phyloP scores from a whole-genome alignment of 805 yeast genomes.

The Saccharomycopsis sp. region DNA sequence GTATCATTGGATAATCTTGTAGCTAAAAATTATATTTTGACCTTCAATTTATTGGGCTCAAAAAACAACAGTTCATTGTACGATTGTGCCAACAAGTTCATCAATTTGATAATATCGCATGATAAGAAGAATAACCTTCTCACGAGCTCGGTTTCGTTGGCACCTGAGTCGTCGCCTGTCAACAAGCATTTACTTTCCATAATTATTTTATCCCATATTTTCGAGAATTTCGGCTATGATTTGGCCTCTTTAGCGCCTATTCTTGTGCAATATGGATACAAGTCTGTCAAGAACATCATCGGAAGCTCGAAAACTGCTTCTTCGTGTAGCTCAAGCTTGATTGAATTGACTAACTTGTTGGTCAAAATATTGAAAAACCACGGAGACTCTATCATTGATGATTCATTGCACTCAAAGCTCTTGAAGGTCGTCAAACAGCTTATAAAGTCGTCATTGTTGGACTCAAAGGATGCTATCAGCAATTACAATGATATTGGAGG shows the following conservation, averaged over 20 bases:
- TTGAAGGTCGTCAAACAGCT: conserved; percentile 16
- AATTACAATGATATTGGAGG: conserved; percentile 15
- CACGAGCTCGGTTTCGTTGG: not conserved
- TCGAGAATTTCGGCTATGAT: conserved; percentile 20
- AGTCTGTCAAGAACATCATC: conserved; percentile 13
- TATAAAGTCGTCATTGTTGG: conserved; percentile 9
- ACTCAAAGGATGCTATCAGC: conserved; percentile 12
- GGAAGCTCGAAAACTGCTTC: conserved; percentile 9
- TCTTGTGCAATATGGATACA: conserved; percentile 11
- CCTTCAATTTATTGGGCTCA: conserved; percentile 5
- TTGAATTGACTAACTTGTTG: conserved; percentile 10
- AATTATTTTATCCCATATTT: conserved; percentile 11
- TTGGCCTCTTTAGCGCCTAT: conserved; percentile 23
- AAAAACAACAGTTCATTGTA: conserved; percentile 21
- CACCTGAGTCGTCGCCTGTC: conserved; percentile 4
- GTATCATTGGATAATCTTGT: conserved; percentile 4
- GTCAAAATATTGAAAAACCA: conserved; percentile 13
- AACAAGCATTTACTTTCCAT: conserved; percentile 7
- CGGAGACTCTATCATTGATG: conserved; percentile 12
- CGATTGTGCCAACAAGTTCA: conserved; percentile 28
- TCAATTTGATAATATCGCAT: conserved; percentile 24
- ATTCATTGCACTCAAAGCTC: conserved; percentile 10
- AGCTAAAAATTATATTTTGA: conserved; percentile 12
- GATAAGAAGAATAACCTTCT: conserved; percentile 19
- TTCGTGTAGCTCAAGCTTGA: conserved; percentile 2